Conservation (phyloP, 371 early-diverging fungal species). For the Zopfochytrium polystomum region DNA sequence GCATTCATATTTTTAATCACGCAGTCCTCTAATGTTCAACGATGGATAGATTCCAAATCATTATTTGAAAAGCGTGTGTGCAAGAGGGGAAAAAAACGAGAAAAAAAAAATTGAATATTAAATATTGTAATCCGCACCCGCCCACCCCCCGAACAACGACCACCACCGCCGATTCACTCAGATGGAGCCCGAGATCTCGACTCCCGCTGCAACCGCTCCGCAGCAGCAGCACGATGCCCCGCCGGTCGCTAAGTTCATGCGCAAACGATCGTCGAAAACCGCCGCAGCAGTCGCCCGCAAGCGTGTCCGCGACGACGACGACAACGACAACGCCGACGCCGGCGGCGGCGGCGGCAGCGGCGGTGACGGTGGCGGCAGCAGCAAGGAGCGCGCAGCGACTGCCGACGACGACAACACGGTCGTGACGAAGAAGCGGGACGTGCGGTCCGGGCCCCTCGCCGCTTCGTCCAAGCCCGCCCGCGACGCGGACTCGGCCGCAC, state of each 20-base stretch:
- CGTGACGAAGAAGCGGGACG: slow-evolving; percentile 1
- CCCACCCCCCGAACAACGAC: no score
- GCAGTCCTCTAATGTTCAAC: no score
- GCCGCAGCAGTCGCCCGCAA: not conserved
- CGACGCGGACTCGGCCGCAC: not conserved
- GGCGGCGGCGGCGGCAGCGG: not conserved
- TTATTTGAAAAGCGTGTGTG: no score
- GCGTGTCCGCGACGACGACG: slow-evolving; percentile 5
- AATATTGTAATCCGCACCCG: no score
- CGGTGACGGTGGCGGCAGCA: not conserved
- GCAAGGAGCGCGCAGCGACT: not conserved
- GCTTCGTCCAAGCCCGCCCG: not conserved
- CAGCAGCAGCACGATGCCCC: no score
- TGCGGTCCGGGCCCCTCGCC: not conserved
- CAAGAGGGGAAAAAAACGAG: no score
- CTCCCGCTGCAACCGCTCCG: no score
- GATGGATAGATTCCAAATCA: no score
- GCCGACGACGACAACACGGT: not conserved
- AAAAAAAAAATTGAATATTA: no score
- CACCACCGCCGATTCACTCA: no score
- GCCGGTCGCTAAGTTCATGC: slow-evolving; percentile 22
- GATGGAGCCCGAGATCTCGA: no score
- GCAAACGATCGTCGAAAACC: slow-evolving; percentile 11
- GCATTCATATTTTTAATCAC: no score
- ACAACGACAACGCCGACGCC: not conserved